These are phyloP conservation scores for Galeopsis tetrahit DNA, from an alignment of 257 asterid genomes.

Conservation along the genomic window DNA sequence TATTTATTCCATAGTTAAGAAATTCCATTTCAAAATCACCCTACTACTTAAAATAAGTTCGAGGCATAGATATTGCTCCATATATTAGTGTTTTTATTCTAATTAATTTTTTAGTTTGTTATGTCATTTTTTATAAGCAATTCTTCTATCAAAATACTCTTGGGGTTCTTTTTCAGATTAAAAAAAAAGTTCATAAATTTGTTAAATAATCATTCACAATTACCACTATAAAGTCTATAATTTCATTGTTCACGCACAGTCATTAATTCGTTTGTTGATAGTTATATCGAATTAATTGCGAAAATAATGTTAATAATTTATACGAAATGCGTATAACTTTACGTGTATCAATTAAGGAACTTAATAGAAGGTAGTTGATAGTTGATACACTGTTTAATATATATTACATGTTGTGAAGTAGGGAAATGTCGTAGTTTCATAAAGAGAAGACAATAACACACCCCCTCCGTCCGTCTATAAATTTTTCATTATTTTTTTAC, in stretches of 20 bases:
- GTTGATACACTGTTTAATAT: conserved; percentile 23
- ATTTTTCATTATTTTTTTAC: too few species aligned
- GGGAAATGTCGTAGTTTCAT: conserved; percentile 12
- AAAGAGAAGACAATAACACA: not conserved
- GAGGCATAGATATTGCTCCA: too few species aligned
- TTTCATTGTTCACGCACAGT: conserved; percentile 25
- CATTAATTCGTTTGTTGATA: conserved; percentile 9
- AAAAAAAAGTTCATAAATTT: too few species aligned
- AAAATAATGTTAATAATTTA: conserved; percentile 12
- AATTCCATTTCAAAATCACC: not conserved
- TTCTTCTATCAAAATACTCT: too few species aligned
- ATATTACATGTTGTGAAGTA: not conserved
- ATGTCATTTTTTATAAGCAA: too few species aligned
- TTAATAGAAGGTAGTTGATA: conserved; percentile 26
- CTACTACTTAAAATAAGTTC: too few species aligned
- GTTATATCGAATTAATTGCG: conserved; percentile 16
- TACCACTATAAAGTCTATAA: not conserved
- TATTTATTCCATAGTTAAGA: not conserved
- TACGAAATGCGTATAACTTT: not conserved
- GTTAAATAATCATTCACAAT: not conserved
- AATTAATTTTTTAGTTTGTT: too few species aligned
- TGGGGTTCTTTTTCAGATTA: too few species aligned
- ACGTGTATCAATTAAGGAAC: conserved; percentile 8
- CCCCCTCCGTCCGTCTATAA: too few species aligned
- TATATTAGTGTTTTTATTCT: too few species aligned